phyloP scores from a whole-genome alignment of 352 stramenopile species.

The Phytopythium sindhum region DNA sequence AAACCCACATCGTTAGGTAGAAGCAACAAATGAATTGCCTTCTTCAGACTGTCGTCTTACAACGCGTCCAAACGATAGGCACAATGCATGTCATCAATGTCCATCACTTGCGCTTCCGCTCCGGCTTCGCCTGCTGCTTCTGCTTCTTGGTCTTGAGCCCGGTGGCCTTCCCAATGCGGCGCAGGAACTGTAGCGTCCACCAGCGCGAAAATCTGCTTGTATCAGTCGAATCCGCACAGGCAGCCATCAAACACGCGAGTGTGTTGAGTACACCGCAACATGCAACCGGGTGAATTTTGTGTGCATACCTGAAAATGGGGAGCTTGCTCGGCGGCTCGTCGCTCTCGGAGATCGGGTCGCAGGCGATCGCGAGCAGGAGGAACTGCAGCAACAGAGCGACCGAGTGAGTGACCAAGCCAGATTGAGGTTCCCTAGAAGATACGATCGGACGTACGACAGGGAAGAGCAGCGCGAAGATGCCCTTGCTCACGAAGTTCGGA shows the following conservation, averaged over 20 bases:
- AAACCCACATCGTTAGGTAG: not conserved
- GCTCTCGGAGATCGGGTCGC: slow-evolving; percentile 57
- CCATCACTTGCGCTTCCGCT: slow-evolving; percentile 3
- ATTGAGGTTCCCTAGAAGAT: not conserved
- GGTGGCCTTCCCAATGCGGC: slow-evolving; percentile 74
- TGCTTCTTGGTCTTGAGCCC: slow-evolving; percentile 77
- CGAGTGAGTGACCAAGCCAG: not conserved
- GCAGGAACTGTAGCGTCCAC: slow-evolving; percentile 80
- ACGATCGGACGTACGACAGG: slow-evolving; percentile 49
- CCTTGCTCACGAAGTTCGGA: slow-evolving; percentile 89
- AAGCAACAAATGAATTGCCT: not conserved
- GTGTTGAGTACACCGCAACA: not conserved
- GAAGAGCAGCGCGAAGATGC: slow-evolving; percentile 86
- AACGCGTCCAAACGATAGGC: not conserved
- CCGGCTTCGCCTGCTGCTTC: slow-evolving; percentile 12
- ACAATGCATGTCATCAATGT: not conserved
- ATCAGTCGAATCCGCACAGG: not conserved
- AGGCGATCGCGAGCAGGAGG: slow-evolving; percentile 77
- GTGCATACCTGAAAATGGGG: slow-evolving; percentile 68
- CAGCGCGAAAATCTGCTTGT: slow-evolving; percentile 64
- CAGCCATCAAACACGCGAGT: not conserved
- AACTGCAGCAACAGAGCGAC: slow-evolving; percentile 39
- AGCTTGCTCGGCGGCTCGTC: slow-evolving; percentile 48
- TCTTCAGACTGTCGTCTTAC: not conserved
- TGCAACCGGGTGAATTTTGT: not conserved